Evolutionary conservation across 805 yeast species (phyloP), one percentile per base, ranked within the genome.

Genomic region (Sungouiella thailandica): DNA sequence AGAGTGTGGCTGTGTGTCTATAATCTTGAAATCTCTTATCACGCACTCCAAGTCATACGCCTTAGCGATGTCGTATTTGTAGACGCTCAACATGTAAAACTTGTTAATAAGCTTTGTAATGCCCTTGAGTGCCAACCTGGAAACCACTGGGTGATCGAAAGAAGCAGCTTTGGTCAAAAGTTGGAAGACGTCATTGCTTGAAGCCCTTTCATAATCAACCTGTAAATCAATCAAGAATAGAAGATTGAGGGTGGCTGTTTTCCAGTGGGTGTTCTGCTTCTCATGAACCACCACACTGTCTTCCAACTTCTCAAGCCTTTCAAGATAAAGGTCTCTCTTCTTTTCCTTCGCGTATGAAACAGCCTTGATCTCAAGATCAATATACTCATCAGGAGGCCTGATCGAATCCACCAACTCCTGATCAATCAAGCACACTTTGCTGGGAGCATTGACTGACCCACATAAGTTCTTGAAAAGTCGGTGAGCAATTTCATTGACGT

Each of bases 141-240:
- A 65, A 28, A 85, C 58, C 2, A 70, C 58, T 0, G 96, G 95
- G 53, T 86, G 94, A 15, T 75, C 75, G n/a, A 73, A 68, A 10
- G 67, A 57, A 1, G 83, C 70, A 22, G 66, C 64, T 2, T 62
- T 57, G 7, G 72, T 64, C 20, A 83, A 57, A 2, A 71, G 46
- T 22, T 54, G 54, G 8, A 79, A 44, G 1, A 71, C 62, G 3
- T 55, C 49, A 32, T 65, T 62, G n/a, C 42, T 49, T 1, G 71
- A 55, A 3, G 65, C 57, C 7, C 72, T 57, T 41, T 80, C 85
- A 23, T 68, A 53, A 40, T 70, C 75, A 1, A 68, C 59, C 47
- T 82, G 85, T 7, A 81, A 50, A 20, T 66, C 65, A 0, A 72
- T 60, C 29, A 82, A 56, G 16, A 79, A 55, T 6, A 70, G 68